These are phyloP conservation scores for Porogramme epimiltina DNA, from an alignment of 1,284 basidiomycete species.

Conservation along the genomic window DNA sequence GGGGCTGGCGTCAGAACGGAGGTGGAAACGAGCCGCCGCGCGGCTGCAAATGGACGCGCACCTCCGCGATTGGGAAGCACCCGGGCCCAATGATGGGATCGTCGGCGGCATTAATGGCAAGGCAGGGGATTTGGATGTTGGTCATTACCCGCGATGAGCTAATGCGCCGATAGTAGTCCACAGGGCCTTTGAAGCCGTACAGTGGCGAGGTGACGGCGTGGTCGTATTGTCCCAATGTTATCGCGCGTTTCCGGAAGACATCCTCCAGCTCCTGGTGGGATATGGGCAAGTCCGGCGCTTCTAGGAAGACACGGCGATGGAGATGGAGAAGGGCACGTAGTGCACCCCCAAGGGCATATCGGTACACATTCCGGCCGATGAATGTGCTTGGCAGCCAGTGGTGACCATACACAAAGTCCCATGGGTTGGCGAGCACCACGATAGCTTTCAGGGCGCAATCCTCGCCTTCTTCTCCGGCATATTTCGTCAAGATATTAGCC, in stretches of 20 bases:
- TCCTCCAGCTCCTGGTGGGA: constrained; percentile 12
- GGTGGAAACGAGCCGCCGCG: not conserved
- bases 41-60: not conserved
- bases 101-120: constrained; percentile 30
- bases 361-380: constrained; percentile 25
- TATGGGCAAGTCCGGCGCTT: constrained; percentile 12
- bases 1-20: not conserved
- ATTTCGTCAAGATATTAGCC: constrained; percentile 31
- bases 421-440: constrained; percentile 28
- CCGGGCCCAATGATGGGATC: constrained; percentile 27
- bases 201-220: constrained; percentile 21
- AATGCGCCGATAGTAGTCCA: constrained; percentile 28
- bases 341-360: constrained; percentile 26
- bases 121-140: constrained; percentile 22
- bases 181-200: constrained; percentile 25
- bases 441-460: constrained; percentile 27
- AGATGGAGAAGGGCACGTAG: constrained; percentile 23
- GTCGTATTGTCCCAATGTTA: constrained; percentile 26
- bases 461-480: constrained; percentile 30
- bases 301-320: constrained; percentile 22
- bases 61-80: constrained; percentile 15
- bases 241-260: constrained; percentile 14
- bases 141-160: constrained; percentile 22
- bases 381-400: constrained; percentile 22
- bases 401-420: constrained; percentile 28